Evolutionary conservation across 1,139 yeast species (phyloP), one percentile per base, ranked within the genome.

Genomic region (Blastobotrys persicus): DNA sequence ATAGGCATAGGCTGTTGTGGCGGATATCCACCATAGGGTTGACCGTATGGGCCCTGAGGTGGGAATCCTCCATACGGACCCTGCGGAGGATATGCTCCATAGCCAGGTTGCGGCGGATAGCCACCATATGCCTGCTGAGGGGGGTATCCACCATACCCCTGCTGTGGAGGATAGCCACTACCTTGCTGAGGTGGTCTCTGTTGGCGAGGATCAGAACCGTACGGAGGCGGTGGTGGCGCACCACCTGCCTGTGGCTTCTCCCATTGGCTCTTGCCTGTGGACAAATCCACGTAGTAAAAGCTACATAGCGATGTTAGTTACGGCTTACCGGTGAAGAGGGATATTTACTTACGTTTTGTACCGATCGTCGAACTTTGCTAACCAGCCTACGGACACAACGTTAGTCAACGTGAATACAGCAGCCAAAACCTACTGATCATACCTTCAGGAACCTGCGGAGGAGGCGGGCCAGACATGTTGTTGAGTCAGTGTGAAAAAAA

Each of bases 251-350:
- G 53, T 2, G 97, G 97, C 12, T 83, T 79, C 48, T 88, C 96
- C 98, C 98, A 91, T 67, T 88, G 96, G 0, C 96, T 87, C 57
- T 79, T 72, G 54, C 86, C 84, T n/a, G 88, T 78, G 14, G 74
- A 61, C 57, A 85, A 70, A 60, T 89, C 75, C 19, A 91, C 96
- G 61, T 83, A 91, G 66, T 71, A 71, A 52, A 56, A 67, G 6
- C 61, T 60, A 38, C n/a, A n/a, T n/a, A n/a, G n/a, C n/a, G 6
- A 32, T 14, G 28, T 18, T 16, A 37, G 55, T 49, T 49, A 49
- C 28, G 28, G 28, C 28, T 23, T 23, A 9, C 28, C 28, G 28
- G 9, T 9, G 28, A n/a, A n/a, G n/a, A n/a, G n/a, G n/a, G n/a
- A 23, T 23, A 23, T 23, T 20, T 9, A 55, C 64, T 40, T 45